Evolutionary conservation across 176 grass and related monocot species (phyloP).

Genomic region (Oryza nivara): DNA sequence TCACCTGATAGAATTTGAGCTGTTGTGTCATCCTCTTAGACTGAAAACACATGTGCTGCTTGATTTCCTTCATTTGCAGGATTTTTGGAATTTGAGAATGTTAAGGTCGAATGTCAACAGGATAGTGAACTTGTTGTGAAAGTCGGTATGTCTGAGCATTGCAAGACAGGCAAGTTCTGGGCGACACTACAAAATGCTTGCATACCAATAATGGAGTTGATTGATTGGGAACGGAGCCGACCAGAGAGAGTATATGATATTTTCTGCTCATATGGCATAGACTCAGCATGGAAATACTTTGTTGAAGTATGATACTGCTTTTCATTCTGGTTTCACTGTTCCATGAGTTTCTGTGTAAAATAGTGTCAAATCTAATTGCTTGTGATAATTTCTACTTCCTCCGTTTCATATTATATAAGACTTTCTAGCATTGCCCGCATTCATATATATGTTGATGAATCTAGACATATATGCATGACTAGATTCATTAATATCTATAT

Average conservation of each 20-base stretch:
- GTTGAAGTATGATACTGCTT: constrained; percentile 57
- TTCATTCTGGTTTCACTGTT: constrained; percentile 30
- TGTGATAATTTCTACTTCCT: not conserved
- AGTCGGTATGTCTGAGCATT: constrained; percentile 78
- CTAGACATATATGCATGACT: too few relatives aligned
- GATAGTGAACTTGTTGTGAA: constrained; percentile 66
- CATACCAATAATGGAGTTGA: constrained; percentile 75
- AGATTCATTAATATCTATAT: too few relatives aligned
- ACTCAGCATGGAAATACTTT: constrained; percentile 82
- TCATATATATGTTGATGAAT: too few relatives aligned
- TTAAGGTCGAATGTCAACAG: constrained; percentile 67
- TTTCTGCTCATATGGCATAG: constrained; percentile 78
- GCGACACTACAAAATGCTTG: constrained; percentile 76
- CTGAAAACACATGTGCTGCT: constrained; percentile 1
- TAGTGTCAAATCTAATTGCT: not conserved
- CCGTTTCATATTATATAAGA: too few relatives aligned
- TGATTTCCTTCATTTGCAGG: constrained; percentile 50
- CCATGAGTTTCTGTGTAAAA: constrained; percentile 27
- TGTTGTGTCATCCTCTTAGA: not conserved
- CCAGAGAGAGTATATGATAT: constrained; percentile 63
- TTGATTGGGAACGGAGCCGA: constrained; percentile 81
- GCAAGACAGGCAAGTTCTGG: constrained; percentile 68
- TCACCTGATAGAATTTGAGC: not conserved
- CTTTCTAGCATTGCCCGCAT: too few relatives aligned
- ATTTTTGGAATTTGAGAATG: constrained; percentile 73